These are phyloP conservation scores for Fraxinus cuspidata DNA, from an alignment of 257 asterid genomes.

Conservation along the genomic window DNA sequence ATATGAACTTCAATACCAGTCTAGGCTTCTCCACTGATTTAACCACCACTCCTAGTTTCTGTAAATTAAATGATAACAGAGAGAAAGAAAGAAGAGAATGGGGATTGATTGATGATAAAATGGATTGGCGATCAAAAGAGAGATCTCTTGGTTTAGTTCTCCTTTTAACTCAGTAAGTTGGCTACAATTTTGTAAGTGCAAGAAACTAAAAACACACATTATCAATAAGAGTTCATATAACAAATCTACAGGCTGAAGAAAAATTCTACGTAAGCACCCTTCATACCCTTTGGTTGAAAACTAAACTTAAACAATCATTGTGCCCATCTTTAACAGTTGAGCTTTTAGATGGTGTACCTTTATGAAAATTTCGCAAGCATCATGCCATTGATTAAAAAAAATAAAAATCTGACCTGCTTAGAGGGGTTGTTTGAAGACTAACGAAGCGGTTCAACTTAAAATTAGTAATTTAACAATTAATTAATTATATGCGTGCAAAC, in stretches of 20 bases:
- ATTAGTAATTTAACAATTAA: no score
- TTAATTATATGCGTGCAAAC: no score
- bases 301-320: background rate
- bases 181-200: background rate
- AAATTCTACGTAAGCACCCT: background rate
- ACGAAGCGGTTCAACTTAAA: background rate
- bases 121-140: no score
- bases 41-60: slow-evolving; percentile 30
- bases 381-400: no score
- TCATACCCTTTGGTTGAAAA: background rate
- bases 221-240: background rate
- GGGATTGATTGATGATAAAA: no score
- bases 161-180: background rate
- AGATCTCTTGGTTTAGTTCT: no score
- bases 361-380: no score
- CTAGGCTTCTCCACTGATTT: slow-evolving; percentile 38
- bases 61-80: slow-evolving; percentile 9
- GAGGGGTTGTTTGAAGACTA: no score
- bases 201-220: background rate
- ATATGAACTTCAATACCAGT: slow-evolving; percentile 48
- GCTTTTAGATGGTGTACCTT: background rate
- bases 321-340: background rate
- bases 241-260: background rate
- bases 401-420: background rate
- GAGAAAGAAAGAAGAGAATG: background rate